phyloP scores from a whole-genome alignment of 179 eudicot genomes.

The Pouteria campechiana region DNA sequence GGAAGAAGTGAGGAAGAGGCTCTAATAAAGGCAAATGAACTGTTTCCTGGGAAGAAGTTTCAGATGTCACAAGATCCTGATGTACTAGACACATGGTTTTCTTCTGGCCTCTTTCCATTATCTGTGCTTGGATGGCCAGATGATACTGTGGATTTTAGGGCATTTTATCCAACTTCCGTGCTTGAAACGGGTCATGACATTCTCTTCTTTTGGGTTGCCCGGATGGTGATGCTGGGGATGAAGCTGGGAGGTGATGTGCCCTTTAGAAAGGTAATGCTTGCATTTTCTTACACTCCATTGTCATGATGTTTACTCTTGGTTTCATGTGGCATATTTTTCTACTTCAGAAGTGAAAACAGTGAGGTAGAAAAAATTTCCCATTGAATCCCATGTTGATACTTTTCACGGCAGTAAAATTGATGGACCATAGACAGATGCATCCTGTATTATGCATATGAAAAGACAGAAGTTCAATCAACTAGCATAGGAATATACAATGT shows the following conservation, averaged over 20 bases:
- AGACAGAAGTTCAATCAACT: too few species aligned
- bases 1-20: conserved; percentile 77
- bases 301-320: too few species aligned
- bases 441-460: too few species aligned
- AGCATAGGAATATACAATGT: too few species aligned
- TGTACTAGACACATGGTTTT: conserved; percentile 70
- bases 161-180: conserved; percentile 81
- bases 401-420: too few species aligned
- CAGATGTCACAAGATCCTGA: conserved; percentile 78
- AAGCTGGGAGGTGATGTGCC: conserved; percentile 89
- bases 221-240: conserved; percentile 89
- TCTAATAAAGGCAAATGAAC: conserved; percentile 35
- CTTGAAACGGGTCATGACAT: conserved; percentile 99
- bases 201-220: conserved; percentile 98
- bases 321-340: too few species aligned
- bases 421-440: too few species aligned
- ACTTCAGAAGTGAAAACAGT: too few species aligned
- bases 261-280: conserved; percentile 74
- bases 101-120: conserved; percentile 61
- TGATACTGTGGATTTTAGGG: conserved; percentile 64
- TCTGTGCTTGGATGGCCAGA: conserved; percentile 87
- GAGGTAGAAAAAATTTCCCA: too few species aligned
- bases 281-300: too few species aligned
- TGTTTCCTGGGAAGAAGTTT: conserved; percentile 51
- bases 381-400: too few species aligned